A percentile compares a stretch with the other conserved stretches of the same genome.
Evolutionary conservation across 2,329 filamentous ascomycete species (phyloP).

Genomic region (Biscogniauxia marginata): DNA sequence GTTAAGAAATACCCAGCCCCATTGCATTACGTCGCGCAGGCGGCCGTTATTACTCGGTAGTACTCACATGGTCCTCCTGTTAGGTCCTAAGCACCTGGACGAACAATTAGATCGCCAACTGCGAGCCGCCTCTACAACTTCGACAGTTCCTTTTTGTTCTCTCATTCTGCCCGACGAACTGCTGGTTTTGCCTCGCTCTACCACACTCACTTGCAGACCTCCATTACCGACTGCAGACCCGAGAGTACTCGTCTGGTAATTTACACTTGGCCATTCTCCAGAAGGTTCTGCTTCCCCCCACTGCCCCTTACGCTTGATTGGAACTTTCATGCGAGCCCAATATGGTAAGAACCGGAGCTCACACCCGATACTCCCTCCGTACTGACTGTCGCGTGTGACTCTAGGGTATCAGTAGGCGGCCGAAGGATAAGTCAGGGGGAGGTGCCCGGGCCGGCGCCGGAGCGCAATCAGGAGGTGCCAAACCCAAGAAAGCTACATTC

Average conservation of each 20-base stretch:
- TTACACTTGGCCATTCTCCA: neutral
- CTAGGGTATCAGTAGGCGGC: constrained; percentile 50
- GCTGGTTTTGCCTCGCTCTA: too few species aligned
- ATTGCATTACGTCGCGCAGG: constrained; percentile 31
- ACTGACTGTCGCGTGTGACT: constrained; percentile 14
- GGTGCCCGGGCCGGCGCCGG: constrained; percentile 41
- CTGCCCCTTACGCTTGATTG: constrained; percentile 13
- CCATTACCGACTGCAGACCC: neutral
- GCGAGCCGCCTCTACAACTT: neutral
- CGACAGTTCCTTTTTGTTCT: neutral
- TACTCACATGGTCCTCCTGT: neutral
- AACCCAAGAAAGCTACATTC: constrained; percentile 93
- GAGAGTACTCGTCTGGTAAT: neutral
- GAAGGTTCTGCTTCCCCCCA: neutral
- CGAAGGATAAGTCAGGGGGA: constrained; percentile 46
- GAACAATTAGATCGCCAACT: too few species aligned
- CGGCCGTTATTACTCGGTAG: constrained; percentile 1
- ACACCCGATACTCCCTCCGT: constrained; percentile 1
- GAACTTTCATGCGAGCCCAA: constrained; percentile 31
- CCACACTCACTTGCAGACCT: neutral
- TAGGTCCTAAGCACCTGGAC: neutral
- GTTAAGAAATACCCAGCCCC: constrained; percentile 26
- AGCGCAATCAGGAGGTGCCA: constrained; percentile 44
- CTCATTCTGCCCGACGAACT: neutral
- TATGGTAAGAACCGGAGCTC: constrained; percentile 24